phyloP scores from a whole-genome alignment of 83 land plant species.

The Picea abies region DNA sequence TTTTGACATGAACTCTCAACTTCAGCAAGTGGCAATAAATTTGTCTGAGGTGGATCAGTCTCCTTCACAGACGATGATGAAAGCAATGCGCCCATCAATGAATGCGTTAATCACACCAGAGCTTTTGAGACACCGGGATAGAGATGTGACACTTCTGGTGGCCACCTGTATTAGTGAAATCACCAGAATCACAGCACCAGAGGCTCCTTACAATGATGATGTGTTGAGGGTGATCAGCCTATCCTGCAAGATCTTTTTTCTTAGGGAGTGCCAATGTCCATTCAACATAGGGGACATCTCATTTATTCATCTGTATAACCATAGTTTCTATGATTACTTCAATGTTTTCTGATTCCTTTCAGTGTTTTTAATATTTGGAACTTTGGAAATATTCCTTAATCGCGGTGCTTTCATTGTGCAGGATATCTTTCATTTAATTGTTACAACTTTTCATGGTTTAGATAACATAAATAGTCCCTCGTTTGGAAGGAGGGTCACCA shows the following conservation, averaged over 20 bases:
- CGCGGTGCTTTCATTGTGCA: constrained; percentile 23
- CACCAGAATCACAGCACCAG: constrained; percentile 85
- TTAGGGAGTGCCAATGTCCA: background rate
- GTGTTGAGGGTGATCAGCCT: constrained; percentile 49
- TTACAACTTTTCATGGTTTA: constrained; percentile 65
- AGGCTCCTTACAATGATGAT: constrained; percentile 80
- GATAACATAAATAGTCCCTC: constrained; percentile 62
- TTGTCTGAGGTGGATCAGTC: constrained; percentile 77
- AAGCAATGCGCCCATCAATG: constrained; percentile 56
- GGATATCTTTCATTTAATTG: constrained; percentile 79
- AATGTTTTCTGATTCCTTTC: background rate
- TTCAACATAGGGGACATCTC: background rate
- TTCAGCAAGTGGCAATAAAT: constrained; percentile 59
- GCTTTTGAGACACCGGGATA: constrained; percentile 68
- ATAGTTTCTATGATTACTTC: background rate
- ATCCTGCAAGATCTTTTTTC: constrained; percentile 2
- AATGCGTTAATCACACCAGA: constrained; percentile 58
- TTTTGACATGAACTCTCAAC: background rate
- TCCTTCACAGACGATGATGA: constrained; percentile 44
- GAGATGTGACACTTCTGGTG: constrained; percentile 62
- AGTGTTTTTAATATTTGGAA: background rate
- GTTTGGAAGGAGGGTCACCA: constrained; percentile 69
- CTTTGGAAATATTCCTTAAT: background rate
- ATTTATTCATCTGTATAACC: background rate
- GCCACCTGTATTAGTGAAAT: constrained; percentile 83